phyloP scores from a whole-genome alignment of 495 filamentous ascomycete species.

The Astrothelium macrocarpum region DNA sequence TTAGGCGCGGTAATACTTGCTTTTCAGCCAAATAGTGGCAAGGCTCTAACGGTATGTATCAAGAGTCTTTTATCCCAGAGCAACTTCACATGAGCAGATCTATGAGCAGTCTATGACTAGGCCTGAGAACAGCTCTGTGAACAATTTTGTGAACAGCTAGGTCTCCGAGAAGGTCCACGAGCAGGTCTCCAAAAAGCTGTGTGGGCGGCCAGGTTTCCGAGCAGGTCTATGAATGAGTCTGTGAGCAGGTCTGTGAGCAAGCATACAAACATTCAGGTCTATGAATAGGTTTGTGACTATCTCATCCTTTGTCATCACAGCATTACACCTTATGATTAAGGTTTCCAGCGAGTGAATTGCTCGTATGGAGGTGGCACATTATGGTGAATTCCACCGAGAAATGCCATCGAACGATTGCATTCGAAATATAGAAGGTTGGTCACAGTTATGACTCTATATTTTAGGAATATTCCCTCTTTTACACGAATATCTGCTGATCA shows the following conservation, averaged over 20 bases:
- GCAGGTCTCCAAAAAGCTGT: not conserved
- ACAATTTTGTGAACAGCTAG: not conserved
- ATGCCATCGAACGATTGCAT: not conserved
- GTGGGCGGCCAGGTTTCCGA: not conserved
- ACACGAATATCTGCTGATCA: not conserved
- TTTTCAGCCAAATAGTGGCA: too few species aligned
- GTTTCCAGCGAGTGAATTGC: slow-evolving; percentile 2
- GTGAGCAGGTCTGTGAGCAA: not conserved
- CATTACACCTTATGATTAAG: not conserved
- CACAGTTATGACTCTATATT: not conserved
- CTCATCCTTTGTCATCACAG: not conserved
- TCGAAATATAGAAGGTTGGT: not conserved
- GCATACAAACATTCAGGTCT: not conserved
- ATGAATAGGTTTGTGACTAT: not conserved
- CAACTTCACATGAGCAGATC: not conserved
- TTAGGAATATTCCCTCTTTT: not conserved
- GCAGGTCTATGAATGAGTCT: not conserved
- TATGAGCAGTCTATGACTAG: not conserved
- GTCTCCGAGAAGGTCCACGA: not conserved
- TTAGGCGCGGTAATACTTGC: too few species aligned
- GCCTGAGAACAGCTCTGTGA: not conserved
- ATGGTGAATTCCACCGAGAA: not conserved
- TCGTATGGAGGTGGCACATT: slow-evolving; percentile 1
- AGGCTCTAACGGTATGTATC: too few species aligned
- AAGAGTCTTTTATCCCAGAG: too few species aligned